Evolutionary conservation across 257 asterid genomes (phyloP), one percentile per base, ranked within the genome.

Genomic region (Thymus mandschuricus): DNA sequence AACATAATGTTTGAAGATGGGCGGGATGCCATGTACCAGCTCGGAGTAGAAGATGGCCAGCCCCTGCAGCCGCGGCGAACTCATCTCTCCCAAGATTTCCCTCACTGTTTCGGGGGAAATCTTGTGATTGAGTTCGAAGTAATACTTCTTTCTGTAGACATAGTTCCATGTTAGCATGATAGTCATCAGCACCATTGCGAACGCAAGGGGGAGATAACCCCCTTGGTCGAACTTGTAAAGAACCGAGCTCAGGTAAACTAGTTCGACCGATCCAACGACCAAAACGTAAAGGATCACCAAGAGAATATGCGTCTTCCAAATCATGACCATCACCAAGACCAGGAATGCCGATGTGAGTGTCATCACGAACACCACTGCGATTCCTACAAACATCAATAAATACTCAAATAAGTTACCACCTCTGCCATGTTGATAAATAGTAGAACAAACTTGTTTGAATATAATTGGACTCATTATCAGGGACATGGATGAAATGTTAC

Each of bases 11-110:
- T 21, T 21, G 21, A 88, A 86, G 10, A 88, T 86, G 0, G 89
- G 92, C 1, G 92, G 92, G 15, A 89, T 89, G 2, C 93, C 96
- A 1, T 86, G 91, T 0, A 86, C 93, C 5, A 89, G 80, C 50
- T 85, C 96, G 0, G 89, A 85, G 52, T 89, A 86, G 64, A 89
- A 85, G 31, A 89, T 62, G 3, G 91, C 91, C 1, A 89, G 75
- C 10, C 96, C 91, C 0, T 83, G 86, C 11, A 87, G 10, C 1
- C 89, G 80, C 10, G 34, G 71, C 1, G 77, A 60, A 4, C 30
- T 73, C 2, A 77, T 75, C 0, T 79, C 69, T 0, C 27, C 59
- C 0, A 82, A 55, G 1, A 77, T 46, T 31, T 82, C 84, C 48
- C 65, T 75, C 2, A 85, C 58, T n/a, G 52, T 58, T 10, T 78